Evolutionary conservation across 805 yeast genomes (phyloP).

Genomic region (Diddensiella santjacobensis): DNA sequence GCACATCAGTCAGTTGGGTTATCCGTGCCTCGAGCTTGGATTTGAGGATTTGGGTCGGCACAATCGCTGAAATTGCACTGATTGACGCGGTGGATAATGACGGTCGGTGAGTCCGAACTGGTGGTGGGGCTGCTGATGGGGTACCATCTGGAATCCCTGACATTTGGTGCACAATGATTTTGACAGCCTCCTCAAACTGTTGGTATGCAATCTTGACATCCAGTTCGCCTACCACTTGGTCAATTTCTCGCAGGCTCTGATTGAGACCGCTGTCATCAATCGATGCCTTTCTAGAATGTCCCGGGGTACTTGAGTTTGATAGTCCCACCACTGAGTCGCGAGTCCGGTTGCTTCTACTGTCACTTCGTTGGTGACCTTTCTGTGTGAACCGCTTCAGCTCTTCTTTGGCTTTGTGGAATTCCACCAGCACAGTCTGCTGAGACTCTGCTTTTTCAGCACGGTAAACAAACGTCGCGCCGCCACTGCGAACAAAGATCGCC

Average conservation of each 20-base stretch:
- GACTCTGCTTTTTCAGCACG: constrained; percentile 22
- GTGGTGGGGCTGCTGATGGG: neutral
- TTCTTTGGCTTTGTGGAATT: constrained; percentile 16
- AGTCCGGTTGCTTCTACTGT: neutral
- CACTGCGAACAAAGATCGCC: constrained; percentile 44
- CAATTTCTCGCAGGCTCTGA: constrained; percentile 49
- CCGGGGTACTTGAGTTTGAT: neutral
- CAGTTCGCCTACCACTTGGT: constrained; percentile 62
- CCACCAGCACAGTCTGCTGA: constrained; percentile 18
- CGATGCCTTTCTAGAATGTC: constrained; percentile 4
- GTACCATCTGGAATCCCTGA: constrained; percentile 1
- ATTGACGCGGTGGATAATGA: neutral
- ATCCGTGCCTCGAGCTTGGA: constrained; percentile 27
- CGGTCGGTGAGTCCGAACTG: neutral
- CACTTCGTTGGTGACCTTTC: neutral
- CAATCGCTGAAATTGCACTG: neutral
- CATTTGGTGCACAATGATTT: constrained; percentile 18
- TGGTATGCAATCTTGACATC: constrained; percentile 65
- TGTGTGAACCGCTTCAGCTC: constrained; percentile 11
- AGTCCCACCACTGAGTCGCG: neutral
- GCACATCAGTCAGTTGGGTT: constrained; percentile 28
- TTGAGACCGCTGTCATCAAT: neutral
- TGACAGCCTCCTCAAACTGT: constrained; percentile 46
- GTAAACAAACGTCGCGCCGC: constrained; percentile 46
- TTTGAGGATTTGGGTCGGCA: constrained; percentile 4